Evolutionary conservation across 2,329 filamentous ascomycete species (phyloP).

Genomic region (Botryotinia convoluta): DNA sequence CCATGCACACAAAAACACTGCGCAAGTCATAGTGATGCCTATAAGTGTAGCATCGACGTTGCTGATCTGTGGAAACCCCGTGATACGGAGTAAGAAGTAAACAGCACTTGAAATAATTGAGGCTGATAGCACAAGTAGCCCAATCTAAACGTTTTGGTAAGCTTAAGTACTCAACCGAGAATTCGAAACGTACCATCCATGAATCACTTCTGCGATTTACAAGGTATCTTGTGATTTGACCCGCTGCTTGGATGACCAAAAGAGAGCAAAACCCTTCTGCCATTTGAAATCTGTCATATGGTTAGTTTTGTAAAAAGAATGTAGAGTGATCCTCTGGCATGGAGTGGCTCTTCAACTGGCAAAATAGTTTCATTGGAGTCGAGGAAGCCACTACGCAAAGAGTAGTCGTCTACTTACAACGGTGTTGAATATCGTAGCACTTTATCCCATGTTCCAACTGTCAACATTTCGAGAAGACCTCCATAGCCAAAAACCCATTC

Average conservation of each 20-base stretch:
- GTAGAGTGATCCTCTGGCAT: background rate
- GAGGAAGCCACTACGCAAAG: background rate
- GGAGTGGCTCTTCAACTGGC: background rate
- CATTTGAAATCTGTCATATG: conserved; percentile 65
- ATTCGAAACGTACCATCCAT: conserved; percentile 73
- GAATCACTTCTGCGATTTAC: conserved; percentile 92
- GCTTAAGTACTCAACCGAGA: conserved; percentile 5
- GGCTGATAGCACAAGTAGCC: conserved; percentile 80
- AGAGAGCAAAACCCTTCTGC: conserved; percentile 95
- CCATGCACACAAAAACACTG: conserved; percentile 88
- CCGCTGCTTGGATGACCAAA: conserved; percentile 89
- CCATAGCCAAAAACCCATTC: conserved; percentile 89
- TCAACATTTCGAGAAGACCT: conserved; percentile 74
- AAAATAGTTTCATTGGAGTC: too few relatives aligned
- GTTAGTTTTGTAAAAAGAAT: conserved; percentile 7
- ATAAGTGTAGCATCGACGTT: conserved; percentile 92
- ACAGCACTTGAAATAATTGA: conserved; percentile 90
- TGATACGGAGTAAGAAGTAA: conserved; percentile 95
- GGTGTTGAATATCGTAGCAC: conserved; percentile 86
- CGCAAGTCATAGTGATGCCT: conserved; percentile 86
- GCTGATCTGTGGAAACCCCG: conserved; percentile 87
- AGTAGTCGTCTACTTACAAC: conserved; percentile 43
- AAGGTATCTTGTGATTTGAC: conserved; percentile 91
- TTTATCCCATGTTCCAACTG: conserved; percentile 86
- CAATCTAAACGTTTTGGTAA: conserved; percentile 58